These are phyloP conservation scores for Diplodia mutila DNA, from an alignment of 2,329 filamentous ascomycete species.

Conservation along the genomic window DNA sequence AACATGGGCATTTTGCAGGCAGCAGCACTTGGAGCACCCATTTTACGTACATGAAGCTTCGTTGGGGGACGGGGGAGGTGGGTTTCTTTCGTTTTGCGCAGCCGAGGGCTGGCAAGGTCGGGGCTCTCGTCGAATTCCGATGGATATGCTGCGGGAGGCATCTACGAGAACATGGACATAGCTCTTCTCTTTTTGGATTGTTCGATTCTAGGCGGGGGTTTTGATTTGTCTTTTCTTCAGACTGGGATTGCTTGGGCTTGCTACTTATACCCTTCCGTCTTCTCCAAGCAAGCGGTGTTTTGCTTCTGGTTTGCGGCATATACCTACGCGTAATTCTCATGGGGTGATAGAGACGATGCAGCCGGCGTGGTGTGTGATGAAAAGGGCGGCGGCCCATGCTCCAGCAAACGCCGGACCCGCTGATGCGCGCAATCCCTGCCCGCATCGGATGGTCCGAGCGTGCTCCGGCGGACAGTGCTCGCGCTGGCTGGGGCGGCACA, in stretches of 20 bases:
- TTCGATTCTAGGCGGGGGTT: neutral
- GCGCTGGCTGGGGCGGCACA: neutral
- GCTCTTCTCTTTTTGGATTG: neutral
- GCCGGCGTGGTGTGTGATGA: neutral
- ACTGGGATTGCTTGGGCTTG: slow-evolving; percentile 18
- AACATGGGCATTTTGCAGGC: neutral
- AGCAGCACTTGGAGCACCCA: neutral
- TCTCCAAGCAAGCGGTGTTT: slow-evolving; percentile 22
- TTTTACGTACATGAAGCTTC: slow-evolving; percentile 12
- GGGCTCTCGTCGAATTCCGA: neutral
- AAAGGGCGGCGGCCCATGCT: slow-evolving; percentile 1
- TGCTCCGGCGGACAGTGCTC: neutral
- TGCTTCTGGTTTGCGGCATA: neutral
- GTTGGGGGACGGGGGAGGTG: neutral
- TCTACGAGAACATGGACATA: slow-evolving; percentile 21
- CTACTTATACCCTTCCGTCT: slow-evolving; percentile 24
- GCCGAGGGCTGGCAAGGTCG: neutral
- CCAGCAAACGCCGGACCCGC: neutral
- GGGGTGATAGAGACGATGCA: neutral
- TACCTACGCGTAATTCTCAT: slow-evolving; percentile 14
- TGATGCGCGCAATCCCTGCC: neutral
- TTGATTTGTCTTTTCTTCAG: slow-evolving; percentile 2
- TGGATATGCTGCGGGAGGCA: neutral
- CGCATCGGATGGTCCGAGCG: neutral
- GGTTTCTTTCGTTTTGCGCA: neutral